A percentile compares a stretch with the other conserved stretches of the same genome.
These are phyloP conservation scores for Jamesozyma lodderae DNA, from an alignment of 805 yeast species.

Conservation along the genomic window DNA sequence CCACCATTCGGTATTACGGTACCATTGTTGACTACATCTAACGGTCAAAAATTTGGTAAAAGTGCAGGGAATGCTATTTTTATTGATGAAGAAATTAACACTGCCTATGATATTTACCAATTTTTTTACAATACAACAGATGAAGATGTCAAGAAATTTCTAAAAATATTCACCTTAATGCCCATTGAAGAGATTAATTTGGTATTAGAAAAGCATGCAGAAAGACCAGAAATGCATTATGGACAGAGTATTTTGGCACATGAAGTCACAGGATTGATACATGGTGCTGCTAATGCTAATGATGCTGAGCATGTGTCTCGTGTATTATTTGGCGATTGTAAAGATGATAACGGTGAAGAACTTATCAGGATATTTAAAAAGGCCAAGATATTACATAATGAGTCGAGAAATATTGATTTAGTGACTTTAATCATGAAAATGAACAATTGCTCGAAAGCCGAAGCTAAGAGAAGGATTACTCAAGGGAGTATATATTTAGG, in stretches of 20 bases:
- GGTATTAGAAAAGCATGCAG: slow-evolving; percentile 43
- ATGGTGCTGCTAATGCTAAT: slow-evolving; percentile 69
- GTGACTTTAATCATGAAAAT: slow-evolving; percentile 44
- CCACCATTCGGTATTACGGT: slow-evolving; percentile 73
- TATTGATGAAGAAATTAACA: slow-evolving; percentile 63
- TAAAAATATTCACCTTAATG: slow-evolving; percentile 71
- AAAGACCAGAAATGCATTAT: slow-evolving; percentile 51
- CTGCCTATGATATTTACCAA: slow-evolving; percentile 77
- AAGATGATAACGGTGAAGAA: slow-evolving; percentile 8
- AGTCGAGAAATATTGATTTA: slow-evolving; percentile 31
- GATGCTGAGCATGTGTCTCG: slow-evolving; percentile 60
- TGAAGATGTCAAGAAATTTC: slow-evolving; percentile 56
- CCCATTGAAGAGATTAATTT: slow-evolving; percentile 52
- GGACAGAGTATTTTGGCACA: slow-evolving; percentile 76
- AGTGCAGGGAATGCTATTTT: slow-evolving; percentile 96
- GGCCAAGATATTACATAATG: slow-evolving; percentile 15
- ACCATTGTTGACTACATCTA: slow-evolving; percentile 77
- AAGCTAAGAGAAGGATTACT: slow-evolving; percentile 50
- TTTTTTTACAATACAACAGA: slow-evolving; percentile 75
- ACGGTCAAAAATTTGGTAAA: slow-evolving; percentile 92
- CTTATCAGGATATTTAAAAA: slow-evolving; percentile 12
- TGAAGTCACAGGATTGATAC: slow-evolving; percentile 80
- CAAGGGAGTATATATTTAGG: slow-evolving; percentile 74
- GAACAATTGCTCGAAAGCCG: slow-evolving; percentile 43
- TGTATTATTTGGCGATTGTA: slow-evolving; percentile 39